Evolutionary conservation across 495 filamentous ascomycete species (phyloP).

Genomic region (Aspergillus heteromorphus): DNA sequence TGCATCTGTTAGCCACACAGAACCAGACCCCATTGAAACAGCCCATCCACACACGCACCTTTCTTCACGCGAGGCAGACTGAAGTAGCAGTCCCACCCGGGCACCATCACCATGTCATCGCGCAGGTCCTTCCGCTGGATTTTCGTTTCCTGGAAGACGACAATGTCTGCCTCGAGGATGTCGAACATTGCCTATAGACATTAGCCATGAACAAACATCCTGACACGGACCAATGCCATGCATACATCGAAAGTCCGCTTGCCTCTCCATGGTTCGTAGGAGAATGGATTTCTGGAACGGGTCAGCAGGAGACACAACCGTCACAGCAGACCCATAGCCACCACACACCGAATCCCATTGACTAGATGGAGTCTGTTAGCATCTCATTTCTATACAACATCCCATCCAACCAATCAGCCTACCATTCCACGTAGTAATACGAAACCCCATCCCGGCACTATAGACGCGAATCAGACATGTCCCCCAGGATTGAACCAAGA

Average conservation of each 20-base stretch:
- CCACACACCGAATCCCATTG: constrained; percentile 79
- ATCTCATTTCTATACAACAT: neutral
- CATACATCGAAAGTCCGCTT: constrained; percentile 73
- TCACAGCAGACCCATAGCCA: neutral
- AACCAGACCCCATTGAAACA: neutral
- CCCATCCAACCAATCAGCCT: constrained; percentile 7
- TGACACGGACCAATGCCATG: neutral
- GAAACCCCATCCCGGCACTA: constrained; percentile 56
- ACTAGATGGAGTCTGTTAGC: constrained; percentile 51
- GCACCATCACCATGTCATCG: constrained; percentile 94
- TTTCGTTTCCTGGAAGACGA: constrained; percentile 93
- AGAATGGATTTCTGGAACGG: constrained; percentile 74
- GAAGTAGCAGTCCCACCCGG: constrained; percentile 96
- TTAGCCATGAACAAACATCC: neutral
- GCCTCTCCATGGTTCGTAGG: constrained; percentile 90
- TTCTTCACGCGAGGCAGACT: constrained; percentile 91
- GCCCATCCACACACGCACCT: constrained; percentile 44
- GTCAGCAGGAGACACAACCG: neutral
- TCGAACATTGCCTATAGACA: constrained; percentile 77
- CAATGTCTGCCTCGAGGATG: constrained; percentile 85
- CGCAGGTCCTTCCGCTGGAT: constrained; percentile 90
- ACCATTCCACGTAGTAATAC: constrained; percentile 93
- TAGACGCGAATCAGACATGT: constrained; percentile 13
- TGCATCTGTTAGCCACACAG: constrained; percentile 24
- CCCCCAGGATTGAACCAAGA: neutral